Evolutionary conservation across 108 stramenopile genomes (phyloP), one percentile per base, ranked within the genome.

Genomic region (Cyclotella cryptica): DNA sequence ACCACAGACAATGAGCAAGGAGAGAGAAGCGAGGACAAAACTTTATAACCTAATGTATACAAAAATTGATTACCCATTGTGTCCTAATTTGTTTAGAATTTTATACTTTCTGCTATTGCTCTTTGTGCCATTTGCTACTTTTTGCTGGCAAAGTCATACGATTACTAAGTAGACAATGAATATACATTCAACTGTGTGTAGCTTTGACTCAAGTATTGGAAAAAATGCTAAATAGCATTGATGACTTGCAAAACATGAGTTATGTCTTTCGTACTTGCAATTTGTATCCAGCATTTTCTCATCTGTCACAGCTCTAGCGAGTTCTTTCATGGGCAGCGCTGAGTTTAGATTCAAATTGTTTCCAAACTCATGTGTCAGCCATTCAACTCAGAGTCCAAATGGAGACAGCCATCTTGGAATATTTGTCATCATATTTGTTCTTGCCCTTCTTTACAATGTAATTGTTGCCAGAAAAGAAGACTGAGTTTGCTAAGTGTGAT

Each of bases 401-500:
- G 12, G 74, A 72, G 3, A 76, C 47, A 10, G 89, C 86, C 10
- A 77, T 66, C 14, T 74, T 62, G 51, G 80, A 89, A 10, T 80
- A 79, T 10, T 85, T 24, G 19, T 80, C 35, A 29, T 27, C 67
- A 65, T 46, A 19, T 22, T 0, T 66, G 30, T 14, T 27, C 54
- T 22, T 53, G 14, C 29, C 17, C 54, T 61, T 78, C 40, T 78
- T 43, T 47, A 89, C 72, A n/a, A 86, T 11, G 63, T 43, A 84
- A 4, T 77, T 26, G 54, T 84, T 83, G 86, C 79, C 88, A 41
- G 84, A 79, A 67, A 91, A 91, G 7, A 95, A 49, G n/a, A 92
- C 67, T 0, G 93, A 92, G 10, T 79, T 41, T 12, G 92, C 89
- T 57, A 88, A 66, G 53, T 68, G 72, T 9, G 43, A 35, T n/a